These are phyloP conservation scores for Cordyceps fumosorosea DNA, from an alignment of 2,329 filamentous ascomycete species.

Conservation along the genomic window DNA sequence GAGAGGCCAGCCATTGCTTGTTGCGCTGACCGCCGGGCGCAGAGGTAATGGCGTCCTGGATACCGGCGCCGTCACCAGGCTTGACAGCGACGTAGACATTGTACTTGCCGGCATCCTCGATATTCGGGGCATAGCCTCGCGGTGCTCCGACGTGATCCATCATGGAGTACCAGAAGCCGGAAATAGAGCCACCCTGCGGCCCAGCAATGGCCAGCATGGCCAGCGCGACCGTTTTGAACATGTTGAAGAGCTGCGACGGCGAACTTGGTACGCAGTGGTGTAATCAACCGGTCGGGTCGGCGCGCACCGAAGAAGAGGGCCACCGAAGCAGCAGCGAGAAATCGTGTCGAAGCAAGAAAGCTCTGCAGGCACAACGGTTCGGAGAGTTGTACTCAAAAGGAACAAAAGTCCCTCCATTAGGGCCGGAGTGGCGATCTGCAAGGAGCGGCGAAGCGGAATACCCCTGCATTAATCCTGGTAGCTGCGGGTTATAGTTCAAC, in stretches of 20 bases:
- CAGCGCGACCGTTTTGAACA: constrained; percentile 4
- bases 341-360: not conserved
- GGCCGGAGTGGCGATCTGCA: not conserved
- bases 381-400: not conserved
- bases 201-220: constrained; percentile 2
- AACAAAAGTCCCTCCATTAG: not conserved
- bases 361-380: not conserved
- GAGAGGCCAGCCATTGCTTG: constrained; percentile 11
- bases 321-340: not conserved
- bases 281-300: not conserved
- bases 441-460: not conserved
- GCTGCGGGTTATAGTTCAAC: not conserved
- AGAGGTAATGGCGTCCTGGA: constrained; percentile 6
- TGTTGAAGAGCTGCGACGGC: not conserved
- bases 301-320: not conserved
- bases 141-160: constrained; percentile 32
- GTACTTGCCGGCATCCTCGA: constrained; percentile 2
- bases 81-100: constrained; percentile 5
- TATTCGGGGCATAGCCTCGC: constrained; percentile 6
- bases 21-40: constrained; percentile 5
- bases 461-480: not conserved
- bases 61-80: not conserved
- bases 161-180: constrained; percentile 36
- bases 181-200: not conserved
- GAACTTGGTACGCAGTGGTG: not conserved